phyloP scores from a whole-genome alignment of 2,329 filamentous ascomycete species.

The Zymoseptoria crescenta region DNA sequence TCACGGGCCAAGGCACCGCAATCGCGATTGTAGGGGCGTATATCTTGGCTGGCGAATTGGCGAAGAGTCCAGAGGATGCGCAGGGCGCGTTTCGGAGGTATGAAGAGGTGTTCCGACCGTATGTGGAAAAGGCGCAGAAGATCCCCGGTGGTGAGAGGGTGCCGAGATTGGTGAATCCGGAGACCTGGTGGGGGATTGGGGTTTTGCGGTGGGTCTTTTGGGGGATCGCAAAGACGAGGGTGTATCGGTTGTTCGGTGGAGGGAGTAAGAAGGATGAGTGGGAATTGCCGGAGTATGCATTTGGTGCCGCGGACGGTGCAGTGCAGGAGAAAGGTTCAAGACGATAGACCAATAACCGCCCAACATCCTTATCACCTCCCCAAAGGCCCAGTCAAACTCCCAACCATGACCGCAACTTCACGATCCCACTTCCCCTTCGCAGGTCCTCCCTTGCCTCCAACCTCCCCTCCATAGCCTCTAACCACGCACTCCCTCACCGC shows the following conservation, averaged over 20 bases:
- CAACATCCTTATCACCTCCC: slow-evolving; percentile 6
- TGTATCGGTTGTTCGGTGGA: slow-evolving; percentile 8
- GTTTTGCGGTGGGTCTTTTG: slow-evolving; percentile 17
- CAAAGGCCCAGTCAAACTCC: slow-evolving; percentile 62
- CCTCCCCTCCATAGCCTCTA: slow-evolving; percentile 45
- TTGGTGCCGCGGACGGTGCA: background rate
- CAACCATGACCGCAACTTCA: slow-evolving; percentile 91
- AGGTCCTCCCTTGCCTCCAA: slow-evolving; percentile 28
- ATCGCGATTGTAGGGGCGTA: slow-evolving; percentile 34
- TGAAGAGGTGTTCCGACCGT: slow-evolving; percentile 14
- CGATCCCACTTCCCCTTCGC: slow-evolving; percentile 60
- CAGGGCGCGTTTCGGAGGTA: slow-evolving; percentile 18
- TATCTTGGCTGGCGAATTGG: slow-evolving; percentile 24
- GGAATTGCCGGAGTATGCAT: background rate
- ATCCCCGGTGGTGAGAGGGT: slow-evolving; percentile 24
- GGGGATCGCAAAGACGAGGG: slow-evolving; percentile 8
- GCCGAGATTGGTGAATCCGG: slow-evolving; percentile 17
- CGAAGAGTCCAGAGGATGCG: slow-evolving; percentile 7
- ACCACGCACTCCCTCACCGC: slow-evolving; percentile 77
- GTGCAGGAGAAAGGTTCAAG: background rate
- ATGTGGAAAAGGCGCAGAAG: slow-evolving; percentile 18
- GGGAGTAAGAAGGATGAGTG: background rate
- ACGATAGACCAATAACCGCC: background rate
- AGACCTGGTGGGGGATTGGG: slow-evolving; percentile 19
- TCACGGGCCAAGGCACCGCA: slow-evolving; percentile 28